These are phyloP conservation scores for Lepidium aucheri DNA, from an alignment of 345 rosid species.

Conservation along the genomic window DNA sequence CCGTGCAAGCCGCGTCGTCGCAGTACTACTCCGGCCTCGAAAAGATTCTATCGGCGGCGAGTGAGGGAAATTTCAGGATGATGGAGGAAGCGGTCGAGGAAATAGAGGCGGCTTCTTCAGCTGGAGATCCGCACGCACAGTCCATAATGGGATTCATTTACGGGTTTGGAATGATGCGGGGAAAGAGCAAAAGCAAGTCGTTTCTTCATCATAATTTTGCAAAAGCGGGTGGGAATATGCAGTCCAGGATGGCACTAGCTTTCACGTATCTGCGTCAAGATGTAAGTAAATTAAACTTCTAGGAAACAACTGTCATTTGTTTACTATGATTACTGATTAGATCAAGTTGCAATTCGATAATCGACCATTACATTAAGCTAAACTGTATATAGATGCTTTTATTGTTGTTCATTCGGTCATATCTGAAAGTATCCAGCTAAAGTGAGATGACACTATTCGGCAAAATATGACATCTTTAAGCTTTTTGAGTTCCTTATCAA, in stretches of 20 bases:
- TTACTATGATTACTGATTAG: neutral
- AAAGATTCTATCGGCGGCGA: conserved; percentile 50
- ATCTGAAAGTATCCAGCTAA: neutral
- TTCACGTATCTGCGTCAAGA: conserved; percentile 82
- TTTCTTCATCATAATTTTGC: conserved; percentile 76
- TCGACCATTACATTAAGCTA: neutral
- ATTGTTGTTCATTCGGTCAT: neutral
- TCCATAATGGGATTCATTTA: conserved; percentile 65
- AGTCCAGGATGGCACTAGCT: conserved; percentile 93
- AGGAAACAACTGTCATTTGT: neutral
- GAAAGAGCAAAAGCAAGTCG: conserved; percentile 63
- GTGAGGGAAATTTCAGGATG: conserved; percentile 41
- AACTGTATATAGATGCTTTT: neutral
- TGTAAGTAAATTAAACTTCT: conserved; percentile 38
- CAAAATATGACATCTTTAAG: neutral
- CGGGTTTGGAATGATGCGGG: conserved; percentile 65
- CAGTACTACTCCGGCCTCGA: conserved; percentile 48
- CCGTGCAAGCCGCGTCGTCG: conserved; percentile 21
- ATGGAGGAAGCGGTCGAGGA: conserved; percentile 71
- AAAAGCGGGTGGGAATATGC: conserved; percentile 64
- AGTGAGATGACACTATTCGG: neutral
- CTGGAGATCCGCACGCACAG: conserved; percentile 70
- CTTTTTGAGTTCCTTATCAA: neutral
- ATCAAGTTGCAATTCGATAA: neutral
- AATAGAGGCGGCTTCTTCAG: conserved; percentile 48